Base-by-base conservation (phyloP, 108 stramenopile genomes). In the Skeletonema potamos region DNA sequence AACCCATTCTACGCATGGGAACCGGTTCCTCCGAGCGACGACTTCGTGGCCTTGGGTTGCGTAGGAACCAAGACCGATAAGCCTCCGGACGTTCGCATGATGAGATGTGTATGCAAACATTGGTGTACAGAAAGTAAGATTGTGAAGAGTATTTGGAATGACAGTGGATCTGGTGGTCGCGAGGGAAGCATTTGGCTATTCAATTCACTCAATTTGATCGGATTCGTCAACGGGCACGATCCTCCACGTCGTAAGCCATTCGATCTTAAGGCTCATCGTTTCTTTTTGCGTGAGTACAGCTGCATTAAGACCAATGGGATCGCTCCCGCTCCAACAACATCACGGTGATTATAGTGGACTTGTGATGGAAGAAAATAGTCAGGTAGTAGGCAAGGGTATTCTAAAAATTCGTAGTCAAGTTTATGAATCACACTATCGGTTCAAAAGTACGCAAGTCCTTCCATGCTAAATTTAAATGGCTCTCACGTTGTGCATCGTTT, bases 1-100 rank as follows among this genome's bases (percentile, higher is more conserved):
- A 96, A 96, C 43, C 93, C 89, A 18, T 92, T 99, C 61, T 98
- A 94, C 73, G 92, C 92, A 3, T 99, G 98, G 98, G 93, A 97
- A 68, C 95, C 98, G 5, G 89, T 98, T 3, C 96, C 98, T 28
- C 98, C 98, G 2, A 92, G 94, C 56, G 95, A 96, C 27, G 89
- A 89, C 59, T 99, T 98, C 79, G 96, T 97, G 3, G 96, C 97
- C 5, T 78, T 99, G 34, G 98, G 98, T 27, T 98, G 97, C 74
- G 76, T 96, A 27, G 93, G 90, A 10, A 96, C 92, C n/a, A 97
- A 89, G 54, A 89, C 79, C 20, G 96, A 97, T 44, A 91, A 90
- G 55, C 92, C 95, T 5, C 98, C 98, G 12, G 82, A 86, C 62
- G 87, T 91, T 34, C 89, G 85, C 17, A 82, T 76, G 70, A 92